phyloP scores from a whole-genome alignment of 2,329 filamentous ascomycete species.

The Hortaea werneckii region DNA sequence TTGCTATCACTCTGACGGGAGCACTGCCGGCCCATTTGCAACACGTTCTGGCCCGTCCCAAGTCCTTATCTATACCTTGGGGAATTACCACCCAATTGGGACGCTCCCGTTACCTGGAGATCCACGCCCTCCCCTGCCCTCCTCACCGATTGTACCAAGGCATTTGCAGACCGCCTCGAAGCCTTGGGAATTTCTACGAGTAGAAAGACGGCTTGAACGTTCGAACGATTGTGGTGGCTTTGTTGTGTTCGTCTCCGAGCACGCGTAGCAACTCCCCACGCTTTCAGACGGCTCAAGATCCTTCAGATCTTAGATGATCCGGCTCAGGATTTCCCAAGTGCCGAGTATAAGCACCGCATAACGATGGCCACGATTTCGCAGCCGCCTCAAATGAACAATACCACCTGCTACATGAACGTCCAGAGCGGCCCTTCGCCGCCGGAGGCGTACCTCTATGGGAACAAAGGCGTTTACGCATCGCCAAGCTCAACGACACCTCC shows the following conservation, averaged over 20 bases:
- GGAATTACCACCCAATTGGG: conserved; percentile 1
- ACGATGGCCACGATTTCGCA: conserved; percentile 19
- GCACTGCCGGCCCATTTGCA: background rate
- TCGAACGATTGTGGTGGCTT: too few relatives aligned
- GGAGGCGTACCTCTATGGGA: conserved; percentile 11
- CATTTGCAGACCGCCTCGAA: conserved; percentile 20
- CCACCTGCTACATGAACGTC: conserved; percentile 13
- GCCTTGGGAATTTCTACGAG: too few relatives aligned
- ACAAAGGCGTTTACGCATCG: conserved; percentile 6
- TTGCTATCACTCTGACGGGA: background rate
- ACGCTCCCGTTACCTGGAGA: conserved; percentile 1
- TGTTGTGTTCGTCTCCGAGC: background rate
- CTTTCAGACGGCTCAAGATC: background rate
- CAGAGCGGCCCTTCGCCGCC: conserved; percentile 20
- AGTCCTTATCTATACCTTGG: conserved; percentile 4
- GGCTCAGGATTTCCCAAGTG: background rate
- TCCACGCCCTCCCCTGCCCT: conserved; percentile 8
- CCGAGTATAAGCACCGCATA: background rate
- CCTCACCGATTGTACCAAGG: conserved; percentile 16
- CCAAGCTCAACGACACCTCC: conserved; percentile 31
- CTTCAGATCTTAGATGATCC: background rate
- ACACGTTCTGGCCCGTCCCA: background rate
- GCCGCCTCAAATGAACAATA: conserved; percentile 10
- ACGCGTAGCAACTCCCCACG: too few relatives aligned
- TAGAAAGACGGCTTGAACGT: too few relatives aligned